Percentiles rank a stretch among this genome's conserved stretches.
These are phyloP conservation scores for Cladosporium sp. DNA, from an alignment of 2,329 filamentous ascomycete species.

Conservation along the genomic window DNA sequence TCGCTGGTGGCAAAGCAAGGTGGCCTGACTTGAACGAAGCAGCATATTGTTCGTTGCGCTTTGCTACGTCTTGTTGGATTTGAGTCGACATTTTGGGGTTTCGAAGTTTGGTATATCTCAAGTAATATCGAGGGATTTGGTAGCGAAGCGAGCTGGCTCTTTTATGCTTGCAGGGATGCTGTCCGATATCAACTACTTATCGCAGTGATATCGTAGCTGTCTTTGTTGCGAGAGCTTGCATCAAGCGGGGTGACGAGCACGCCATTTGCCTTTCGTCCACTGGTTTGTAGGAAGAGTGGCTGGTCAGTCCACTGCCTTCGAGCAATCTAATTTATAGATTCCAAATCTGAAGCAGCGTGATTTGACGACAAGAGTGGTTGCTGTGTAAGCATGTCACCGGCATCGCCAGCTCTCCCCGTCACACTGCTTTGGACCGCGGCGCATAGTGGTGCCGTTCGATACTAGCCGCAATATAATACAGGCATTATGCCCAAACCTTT, in stretches of 20 bases:
- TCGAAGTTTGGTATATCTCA: neutral
- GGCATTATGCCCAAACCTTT: neutral
- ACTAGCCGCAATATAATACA: neutral
- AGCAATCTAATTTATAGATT: neutral
- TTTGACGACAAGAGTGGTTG: neutral
- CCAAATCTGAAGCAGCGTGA: neutral
- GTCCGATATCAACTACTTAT: neutral
- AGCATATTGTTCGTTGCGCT: conserved; percentile 60
- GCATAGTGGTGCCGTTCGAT: neutral
- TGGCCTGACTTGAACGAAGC: conserved; percentile 64
- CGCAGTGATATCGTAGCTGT: neutral
- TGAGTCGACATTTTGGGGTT: conserved; percentile 23
- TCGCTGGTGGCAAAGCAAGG: conserved; percentile 41
- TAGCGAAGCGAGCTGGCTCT: neutral
- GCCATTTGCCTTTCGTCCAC: neutral
- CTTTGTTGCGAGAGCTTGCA: neutral
- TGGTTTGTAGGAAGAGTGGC: neutral
- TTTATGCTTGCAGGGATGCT: conserved; percentile 39
- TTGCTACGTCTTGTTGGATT: conserved; percentile 56
- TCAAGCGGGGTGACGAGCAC: neutral
- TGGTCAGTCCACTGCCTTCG: neutral
- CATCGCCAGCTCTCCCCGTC: neutral
- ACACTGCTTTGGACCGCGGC: neutral
- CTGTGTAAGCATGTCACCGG: neutral
- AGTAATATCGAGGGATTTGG: neutral